Evolutionary conservation across 345 rosid genomes (phyloP).

Genomic region (Durio zibethinus): DNA sequence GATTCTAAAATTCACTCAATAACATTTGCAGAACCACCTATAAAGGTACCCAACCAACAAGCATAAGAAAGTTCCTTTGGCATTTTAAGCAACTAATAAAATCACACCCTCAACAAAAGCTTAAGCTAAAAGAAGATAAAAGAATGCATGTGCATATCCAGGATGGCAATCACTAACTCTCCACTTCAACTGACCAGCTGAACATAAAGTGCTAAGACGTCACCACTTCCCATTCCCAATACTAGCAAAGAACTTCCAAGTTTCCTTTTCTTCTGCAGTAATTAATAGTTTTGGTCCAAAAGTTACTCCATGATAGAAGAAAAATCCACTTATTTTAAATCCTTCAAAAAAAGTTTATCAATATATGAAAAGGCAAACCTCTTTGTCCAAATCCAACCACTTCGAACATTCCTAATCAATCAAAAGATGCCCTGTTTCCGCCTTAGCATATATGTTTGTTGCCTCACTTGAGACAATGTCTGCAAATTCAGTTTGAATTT

Average conservation of each 20-base stretch:
- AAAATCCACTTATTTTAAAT: slow-evolving; percentile 16
- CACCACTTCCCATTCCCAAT: slow-evolving; percentile 87
- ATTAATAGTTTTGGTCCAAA: not conserved
- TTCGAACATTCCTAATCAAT: slow-evolving; percentile 68
- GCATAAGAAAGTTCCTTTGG: not conserved
- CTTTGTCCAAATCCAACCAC: slow-evolving; percentile 49
- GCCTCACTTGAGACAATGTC: slow-evolving; percentile 43
- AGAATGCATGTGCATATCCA: slow-evolving; percentile 49
- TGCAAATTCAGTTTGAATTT: slow-evolving; percentile 59
- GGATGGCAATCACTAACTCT: slow-evolving; percentile 85
- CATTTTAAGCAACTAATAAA: not conserved
- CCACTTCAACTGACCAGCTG: slow-evolving; percentile 92
- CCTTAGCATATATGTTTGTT: slow-evolving; percentile 24
- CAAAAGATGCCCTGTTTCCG: slow-evolving; percentile 52
- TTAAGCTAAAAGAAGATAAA: not conserved
- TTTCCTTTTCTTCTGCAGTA: slow-evolving; percentile 60
- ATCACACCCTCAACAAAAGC: not conserved
- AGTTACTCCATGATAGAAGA: not conserved
- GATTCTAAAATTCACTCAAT: not conserved
- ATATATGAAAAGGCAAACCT: slow-evolving; percentile 29
- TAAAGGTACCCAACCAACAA: not conserved
- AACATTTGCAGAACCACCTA: not conserved
- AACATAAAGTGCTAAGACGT: slow-evolving; percentile 85
- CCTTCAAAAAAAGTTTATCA: not conserved
- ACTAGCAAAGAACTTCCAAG: slow-evolving; percentile 47